Base-by-base conservation (phyloP, 768 basidiomycete species). In the Trametes cingulata region DNA sequence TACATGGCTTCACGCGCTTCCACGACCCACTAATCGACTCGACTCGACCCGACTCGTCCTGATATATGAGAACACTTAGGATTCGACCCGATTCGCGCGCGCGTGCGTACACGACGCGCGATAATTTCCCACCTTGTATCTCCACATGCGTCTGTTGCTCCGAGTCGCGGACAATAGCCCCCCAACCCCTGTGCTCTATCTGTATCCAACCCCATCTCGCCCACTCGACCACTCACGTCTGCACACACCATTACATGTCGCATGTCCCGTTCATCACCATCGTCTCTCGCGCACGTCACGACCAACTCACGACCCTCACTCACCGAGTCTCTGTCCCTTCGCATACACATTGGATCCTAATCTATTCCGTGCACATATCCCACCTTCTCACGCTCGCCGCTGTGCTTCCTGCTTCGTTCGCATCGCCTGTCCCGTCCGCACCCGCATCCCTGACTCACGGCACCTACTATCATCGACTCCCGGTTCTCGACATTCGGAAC, bases 221-320 rank as follows among this genome's bases (percentile, higher is more conserved):
- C n/a, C 59, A 35, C 36, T 59, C 41, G 19, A 50, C n/a, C 59
- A 35, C 36, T 59, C 58, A 55, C 45, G 49, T 48, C 61, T 52
- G 41, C 57, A 37, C 50, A 52, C 22, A 19, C 22, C 58, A 39
- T 56, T 36, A 45, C 22, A 56, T 55, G 52, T 60, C 53, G 37
- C 36, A 42, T 52, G 29, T 33, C 29, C 29, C 29, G 6, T 5
- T 33, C 10, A 33, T 10, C 29, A 10, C n/a, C 47, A 59, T 50
- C 46, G 22, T 41, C 40, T 22, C 47, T 27, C 49, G 52, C 42
- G 49, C 49, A 56, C 42, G 49, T 60, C 43, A 65, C 61, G 64
- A 65, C 64, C 61, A 62, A 59, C 60, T 65, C 61, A 65, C 48
- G 64, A 62, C 57, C 60, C 40, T 45, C 52, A 41, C 47, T 50